These are phyloP conservation scores for Pholiota microspora DNA, from an alignment of 768 basidiomycete species.

Conservation along the genomic window DNA sequence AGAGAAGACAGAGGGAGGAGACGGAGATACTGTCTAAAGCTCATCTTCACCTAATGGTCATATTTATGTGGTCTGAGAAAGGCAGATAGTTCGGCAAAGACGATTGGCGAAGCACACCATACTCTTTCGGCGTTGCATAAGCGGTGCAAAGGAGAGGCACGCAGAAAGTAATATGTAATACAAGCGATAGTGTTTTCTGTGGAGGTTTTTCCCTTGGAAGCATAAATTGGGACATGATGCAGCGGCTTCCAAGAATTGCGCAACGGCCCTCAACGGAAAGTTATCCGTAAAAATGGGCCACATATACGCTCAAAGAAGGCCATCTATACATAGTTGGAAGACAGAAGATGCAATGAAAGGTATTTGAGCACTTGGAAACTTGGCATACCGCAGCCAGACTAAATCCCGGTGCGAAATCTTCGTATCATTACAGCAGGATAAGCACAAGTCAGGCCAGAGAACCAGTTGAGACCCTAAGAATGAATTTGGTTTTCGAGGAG, in stretches of 20 bases:
- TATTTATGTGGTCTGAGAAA: slow-evolving; percentile 2
- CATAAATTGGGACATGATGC: slow-evolving; percentile 7
- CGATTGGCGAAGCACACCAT: slow-evolving; percentile 7
- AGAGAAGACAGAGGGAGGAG: neutral
- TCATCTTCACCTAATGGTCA: neutral
- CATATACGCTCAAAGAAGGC: neutral
- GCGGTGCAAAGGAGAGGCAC: neutral
- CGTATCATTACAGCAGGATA: no score
- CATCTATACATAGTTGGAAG: neutral
- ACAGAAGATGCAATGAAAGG: neutral
- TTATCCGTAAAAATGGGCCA: neutral
- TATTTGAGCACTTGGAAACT: neutral
- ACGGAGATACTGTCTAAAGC: neutral
- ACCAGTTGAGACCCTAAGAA: neutral
- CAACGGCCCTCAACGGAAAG: slow-evolving; percentile 4
- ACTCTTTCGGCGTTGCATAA: neutral
- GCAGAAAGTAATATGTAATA: neutral
- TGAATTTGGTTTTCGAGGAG: neutral
- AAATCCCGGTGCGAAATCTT: no score
- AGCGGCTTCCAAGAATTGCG: slow-evolving; percentile 6
- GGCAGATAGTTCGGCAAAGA: neutral
- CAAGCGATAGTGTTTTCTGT: neutral
- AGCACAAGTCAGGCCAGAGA: neutral
- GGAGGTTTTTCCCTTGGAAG: neutral
- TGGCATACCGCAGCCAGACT: no score